Percentiles rank a stretch among this genome's conserved stretches.
Evolutionary conservation across 192 early-diverging fungal species (phyloP).

Genomic region (Entomortierella chlamydospora): DNA sequence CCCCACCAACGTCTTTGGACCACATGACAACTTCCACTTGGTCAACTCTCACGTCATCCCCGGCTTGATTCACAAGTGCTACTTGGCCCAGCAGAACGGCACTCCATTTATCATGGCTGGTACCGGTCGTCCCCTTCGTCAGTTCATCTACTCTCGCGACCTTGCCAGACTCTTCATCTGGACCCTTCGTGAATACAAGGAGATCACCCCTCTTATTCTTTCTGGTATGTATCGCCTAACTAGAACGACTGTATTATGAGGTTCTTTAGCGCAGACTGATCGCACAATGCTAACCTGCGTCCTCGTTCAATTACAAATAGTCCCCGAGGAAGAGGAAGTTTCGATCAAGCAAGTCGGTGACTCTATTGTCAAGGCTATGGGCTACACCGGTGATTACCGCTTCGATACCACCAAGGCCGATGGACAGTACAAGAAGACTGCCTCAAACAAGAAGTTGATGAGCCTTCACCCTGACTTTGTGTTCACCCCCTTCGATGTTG

Average conservation of each 20-base stretch:
- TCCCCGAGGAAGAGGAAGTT: conserved; percentile 81
- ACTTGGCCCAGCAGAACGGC: conserved; percentile 79
- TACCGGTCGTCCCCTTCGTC: conserved; percentile 81
- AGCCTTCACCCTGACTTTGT: conserved; percentile 78
- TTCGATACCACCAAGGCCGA: conserved; percentile 82
- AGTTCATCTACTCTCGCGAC: conserved; percentile 87
- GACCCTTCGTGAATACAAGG: conserved; percentile 82
- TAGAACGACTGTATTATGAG: not conserved
- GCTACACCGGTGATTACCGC: conserved; percentile 71
- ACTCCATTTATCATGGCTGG: conserved; percentile 83
- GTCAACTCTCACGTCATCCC: conserved; percentile 86
- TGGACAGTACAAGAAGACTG: conserved; percentile 89
- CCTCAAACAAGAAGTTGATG: conserved; percentile 81
- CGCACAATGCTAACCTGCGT: too few relatives aligned
- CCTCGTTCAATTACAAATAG: conserved; percentile 46
- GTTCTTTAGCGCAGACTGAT: not conserved
- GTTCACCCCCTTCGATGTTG: conserved; percentile 82
- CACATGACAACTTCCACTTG: conserved; percentile 82
- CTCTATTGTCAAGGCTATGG: conserved; percentile 76
- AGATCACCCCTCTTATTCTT: conserved; percentile 84
- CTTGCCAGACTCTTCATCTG: conserved; percentile 84
- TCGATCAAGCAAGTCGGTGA: conserved; percentile 83
- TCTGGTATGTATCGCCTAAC: conserved; percentile 65
- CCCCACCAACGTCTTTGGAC: conserved; percentile 87
- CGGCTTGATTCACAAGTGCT: conserved; percentile 85